Evolutionary conservation across 2,329 filamentous ascomycete genomes (phyloP).

Genomic region (Colletotrichum graminicola): DNA sequence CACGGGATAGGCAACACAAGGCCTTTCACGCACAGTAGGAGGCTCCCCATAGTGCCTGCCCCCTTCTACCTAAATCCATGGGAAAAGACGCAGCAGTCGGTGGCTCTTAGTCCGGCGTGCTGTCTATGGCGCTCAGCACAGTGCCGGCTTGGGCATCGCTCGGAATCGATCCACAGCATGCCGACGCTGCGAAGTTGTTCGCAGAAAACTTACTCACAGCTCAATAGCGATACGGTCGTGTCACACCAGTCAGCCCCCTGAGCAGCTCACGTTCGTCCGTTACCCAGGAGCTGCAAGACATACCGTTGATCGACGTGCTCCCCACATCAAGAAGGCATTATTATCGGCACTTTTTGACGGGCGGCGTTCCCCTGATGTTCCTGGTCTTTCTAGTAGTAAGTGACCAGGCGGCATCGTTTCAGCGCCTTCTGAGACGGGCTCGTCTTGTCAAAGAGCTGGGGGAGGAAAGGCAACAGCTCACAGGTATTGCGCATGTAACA

Average conservation of each 20-base stretch:
- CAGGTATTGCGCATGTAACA: slow-evolving; percentile 5
- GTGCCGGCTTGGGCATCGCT: background rate
- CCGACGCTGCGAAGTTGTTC: background rate
- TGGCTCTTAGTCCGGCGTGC: background rate
- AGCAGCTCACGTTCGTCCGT: background rate
- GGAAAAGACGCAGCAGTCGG: background rate
- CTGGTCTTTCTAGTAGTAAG: background rate
- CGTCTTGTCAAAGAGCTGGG: slow-evolving; percentile 13
- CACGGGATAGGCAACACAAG: background rate
- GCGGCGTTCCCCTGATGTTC: slow-evolving; percentile 14
- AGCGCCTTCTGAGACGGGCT: slow-evolving; percentile 32
- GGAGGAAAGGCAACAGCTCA: slow-evolving; percentile 7
- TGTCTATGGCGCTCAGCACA: slow-evolving; percentile 1
- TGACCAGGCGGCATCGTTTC: slow-evolving; percentile 23
- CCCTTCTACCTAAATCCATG: background rate
- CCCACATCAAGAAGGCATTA: background rate
- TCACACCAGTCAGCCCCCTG: background rate
- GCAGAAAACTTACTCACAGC: background rate
- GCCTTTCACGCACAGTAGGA: background rate
- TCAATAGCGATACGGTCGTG: background rate
- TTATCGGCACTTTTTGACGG: background rate
- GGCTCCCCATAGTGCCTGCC: background rate
- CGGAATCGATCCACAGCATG: background rate
- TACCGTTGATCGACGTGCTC: background rate
- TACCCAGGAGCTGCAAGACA: background rate